Percentiles rank a stretch among this genome's conserved stretches.
Conservation (phyloP, 768 basidiomycete species). For the Rhizopogon vinicolor region DNA sequence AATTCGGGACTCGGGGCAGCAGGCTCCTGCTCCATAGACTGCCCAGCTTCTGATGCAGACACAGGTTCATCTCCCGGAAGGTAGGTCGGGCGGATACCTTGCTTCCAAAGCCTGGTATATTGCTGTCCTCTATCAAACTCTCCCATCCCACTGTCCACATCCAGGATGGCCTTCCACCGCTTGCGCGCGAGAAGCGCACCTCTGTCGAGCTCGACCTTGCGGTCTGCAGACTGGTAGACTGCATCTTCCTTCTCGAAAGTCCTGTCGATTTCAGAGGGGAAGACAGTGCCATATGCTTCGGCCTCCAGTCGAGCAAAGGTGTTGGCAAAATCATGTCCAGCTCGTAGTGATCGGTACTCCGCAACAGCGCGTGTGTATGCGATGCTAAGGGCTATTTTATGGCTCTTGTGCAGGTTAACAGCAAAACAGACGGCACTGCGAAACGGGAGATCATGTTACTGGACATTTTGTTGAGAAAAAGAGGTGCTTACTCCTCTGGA, state of each 20-base stretch:
- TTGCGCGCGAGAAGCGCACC: slow-evolving; percentile 63
- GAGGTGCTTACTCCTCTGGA: slow-evolving; percentile 78
- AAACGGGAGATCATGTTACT: slow-evolving; percentile 9
- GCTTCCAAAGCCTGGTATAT: slow-evolving; percentile 69
- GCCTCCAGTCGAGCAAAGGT: slow-evolving; percentile 80
- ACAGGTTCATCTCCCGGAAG: slow-evolving; percentile 43
- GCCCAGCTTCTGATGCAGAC: slow-evolving; percentile 18
- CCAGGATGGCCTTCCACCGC: slow-evolving; percentile 70
- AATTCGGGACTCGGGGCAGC: slow-evolving; percentile 8
- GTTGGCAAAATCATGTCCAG: slow-evolving; percentile 76
- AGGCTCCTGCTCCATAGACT: slow-evolving; percentile 6
- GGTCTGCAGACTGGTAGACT: slow-evolving; percentile 55
- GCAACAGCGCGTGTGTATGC: slow-evolving; percentile 79
- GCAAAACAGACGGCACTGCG: slow-evolving; percentile 75
- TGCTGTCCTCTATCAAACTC: slow-evolving; percentile 71
- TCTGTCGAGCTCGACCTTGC: slow-evolving; percentile 51
- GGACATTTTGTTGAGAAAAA: not conserved
- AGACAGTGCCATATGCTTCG: slow-evolving; percentile 63
- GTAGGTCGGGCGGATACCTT: slow-evolving; percentile 65
- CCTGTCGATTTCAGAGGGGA: slow-evolving; percentile 58
- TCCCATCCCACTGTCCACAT: slow-evolving; percentile 33
- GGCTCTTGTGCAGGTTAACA: slow-evolving; percentile 68
- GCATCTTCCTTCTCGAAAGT: slow-evolving; percentile 59
- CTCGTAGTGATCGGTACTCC: slow-evolving; percentile 86
- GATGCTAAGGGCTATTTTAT: slow-evolving; percentile 58